Conservation (phyloP, 805 yeast genomes). For the Saccharomycopsis fermentans region DNA sequence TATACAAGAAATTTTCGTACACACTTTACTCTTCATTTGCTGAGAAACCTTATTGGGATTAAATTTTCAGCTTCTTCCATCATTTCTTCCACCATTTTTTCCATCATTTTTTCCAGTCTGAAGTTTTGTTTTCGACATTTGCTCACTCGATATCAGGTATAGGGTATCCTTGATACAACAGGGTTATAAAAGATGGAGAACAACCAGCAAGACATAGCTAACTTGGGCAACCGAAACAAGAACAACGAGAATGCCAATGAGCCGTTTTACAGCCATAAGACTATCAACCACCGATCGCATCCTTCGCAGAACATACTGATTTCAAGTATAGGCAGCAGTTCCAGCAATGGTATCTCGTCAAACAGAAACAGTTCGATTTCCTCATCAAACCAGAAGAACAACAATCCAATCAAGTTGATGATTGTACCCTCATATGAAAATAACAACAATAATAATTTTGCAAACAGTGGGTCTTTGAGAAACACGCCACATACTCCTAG, state of each 20-base stretch:
- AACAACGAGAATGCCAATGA: neutral
- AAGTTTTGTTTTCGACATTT: too few relatives aligned
- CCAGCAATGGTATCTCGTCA: neutral
- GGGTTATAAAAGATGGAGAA: neutral
- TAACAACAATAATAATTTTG: conserved; percentile 5
- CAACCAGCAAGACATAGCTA: neutral
- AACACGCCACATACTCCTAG: conserved; percentile 17
- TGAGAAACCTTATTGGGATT: too few relatives aligned
- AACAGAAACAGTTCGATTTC: neutral
- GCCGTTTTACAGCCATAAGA: neutral
- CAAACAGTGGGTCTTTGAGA: conserved; percentile 9
- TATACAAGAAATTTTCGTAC: too few relatives aligned
- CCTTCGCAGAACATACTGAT: neutral
- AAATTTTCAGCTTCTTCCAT: too few relatives aligned
- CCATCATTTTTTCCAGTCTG: too few relatives aligned
- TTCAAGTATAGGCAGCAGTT: neutral
- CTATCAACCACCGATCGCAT: neutral
- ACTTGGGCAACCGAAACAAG: neutral
- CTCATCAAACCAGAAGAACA: conserved; percentile 1
- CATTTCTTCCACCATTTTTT: too few relatives aligned
- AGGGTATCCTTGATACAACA: neutral
- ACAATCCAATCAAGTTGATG: conserved; percentile 12
- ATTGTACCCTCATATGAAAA: conserved; percentile 5
- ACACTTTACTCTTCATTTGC: too few relatives aligned
- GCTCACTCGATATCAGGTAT: too few relatives aligned